phyloP scores from a whole-genome alignment of 768 basidiomycete species.

The Hydnum rufescens region DNA sequence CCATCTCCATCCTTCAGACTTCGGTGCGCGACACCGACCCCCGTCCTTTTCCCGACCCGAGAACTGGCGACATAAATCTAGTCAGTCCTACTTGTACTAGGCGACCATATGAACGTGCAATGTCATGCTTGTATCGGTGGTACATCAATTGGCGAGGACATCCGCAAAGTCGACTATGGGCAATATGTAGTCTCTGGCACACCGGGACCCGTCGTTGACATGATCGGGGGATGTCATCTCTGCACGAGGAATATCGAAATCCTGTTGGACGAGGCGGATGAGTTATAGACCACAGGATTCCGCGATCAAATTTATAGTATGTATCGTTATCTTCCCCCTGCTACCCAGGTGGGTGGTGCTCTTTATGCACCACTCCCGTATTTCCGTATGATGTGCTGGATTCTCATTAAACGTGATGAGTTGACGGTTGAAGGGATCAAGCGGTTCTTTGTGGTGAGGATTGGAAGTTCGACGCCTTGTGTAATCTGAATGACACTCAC shows the following conservation, averaged over 20 bases:
- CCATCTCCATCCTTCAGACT: constrained; percentile 27
- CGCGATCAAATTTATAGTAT: constrained; percentile 32
- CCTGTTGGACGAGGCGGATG: constrained; percentile 24
- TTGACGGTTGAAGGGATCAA: constrained; percentile 25
- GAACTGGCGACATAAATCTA: constrained; percentile 31
- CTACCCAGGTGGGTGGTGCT: constrained; percentile 29
- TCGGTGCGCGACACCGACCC: constrained; percentile 24
- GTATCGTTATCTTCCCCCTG: constrained; percentile 28
- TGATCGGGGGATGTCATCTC: constrained; percentile 27
- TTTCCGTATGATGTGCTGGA: constrained; percentile 28
- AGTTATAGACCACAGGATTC: constrained; percentile 29
- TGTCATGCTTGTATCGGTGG: constrained; percentile 31
- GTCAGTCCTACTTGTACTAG: constrained; percentile 27
- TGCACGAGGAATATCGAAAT: constrained; percentile 29
- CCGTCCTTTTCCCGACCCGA: constrained; percentile 28
- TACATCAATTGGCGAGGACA: constrained; percentile 27
- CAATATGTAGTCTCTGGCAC: constrained; percentile 29
- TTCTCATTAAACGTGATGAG: constrained; percentile 31
- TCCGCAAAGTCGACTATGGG: constrained; percentile 27
- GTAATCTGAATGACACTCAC: constrained; percentile 30
- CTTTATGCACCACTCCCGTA: constrained; percentile 28
- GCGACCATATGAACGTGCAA: constrained; percentile 31
- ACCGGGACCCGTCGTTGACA: constrained; percentile 29
- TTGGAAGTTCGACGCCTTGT: constrained; percentile 31
- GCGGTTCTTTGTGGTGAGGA: constrained; percentile 28